Evolutionary conservation across 345 rosid genomes (phyloP), one percentile per base, ranked within the genome.

Genomic region (Kandelia obovata): DNA sequence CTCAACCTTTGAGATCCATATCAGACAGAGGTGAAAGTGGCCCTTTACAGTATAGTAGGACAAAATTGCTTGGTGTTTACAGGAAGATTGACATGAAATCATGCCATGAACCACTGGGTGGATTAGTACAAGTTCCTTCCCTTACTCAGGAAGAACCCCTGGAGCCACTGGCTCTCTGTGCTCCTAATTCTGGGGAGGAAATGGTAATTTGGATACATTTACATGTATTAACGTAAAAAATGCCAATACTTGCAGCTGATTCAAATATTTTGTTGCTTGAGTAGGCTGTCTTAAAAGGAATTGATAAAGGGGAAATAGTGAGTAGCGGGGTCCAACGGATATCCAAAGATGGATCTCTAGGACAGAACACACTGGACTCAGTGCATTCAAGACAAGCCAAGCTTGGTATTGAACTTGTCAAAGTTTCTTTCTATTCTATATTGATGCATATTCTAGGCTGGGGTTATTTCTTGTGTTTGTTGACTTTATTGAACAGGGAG

Each of bases 321-420:
- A 85, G 93, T 67, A 92, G 97, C 49, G 93, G 93, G 61, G 96
- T 96, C 35, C 87, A 93, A 56, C 97, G 84, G 75, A 70, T 77
- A 25, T 71, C 89, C 15, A 95, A 90, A 83, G 96, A 95, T 73
- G 93, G 87, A 58, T 72, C 86, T 39, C 58, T 62, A 23, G 95
- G 91, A 35, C 67, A 85, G 72, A 87, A 76, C 77, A 37, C 83
- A 0, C 57, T 32, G 2, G 96, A 89, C 61, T 73, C 66, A 60
- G 53, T 83, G 26, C 88, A 83, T 67, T 78, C 90, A 71, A 87
- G 90, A 77, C 83, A 81, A 66, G 69, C 75, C 66, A 90, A 80
- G 79, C 85, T 77, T 79, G 92, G 98, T 95, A 90, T 37, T 37
- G 21, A 66, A 55, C 64, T 49, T 62, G 30, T 76, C 63, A 67